Percentiles rank a stretch among this genome's conserved stretches.
Evolutionary conservation across 352 stramenopile genomes (phyloP).

Genomic region (Phytophthora sojae): DNA sequence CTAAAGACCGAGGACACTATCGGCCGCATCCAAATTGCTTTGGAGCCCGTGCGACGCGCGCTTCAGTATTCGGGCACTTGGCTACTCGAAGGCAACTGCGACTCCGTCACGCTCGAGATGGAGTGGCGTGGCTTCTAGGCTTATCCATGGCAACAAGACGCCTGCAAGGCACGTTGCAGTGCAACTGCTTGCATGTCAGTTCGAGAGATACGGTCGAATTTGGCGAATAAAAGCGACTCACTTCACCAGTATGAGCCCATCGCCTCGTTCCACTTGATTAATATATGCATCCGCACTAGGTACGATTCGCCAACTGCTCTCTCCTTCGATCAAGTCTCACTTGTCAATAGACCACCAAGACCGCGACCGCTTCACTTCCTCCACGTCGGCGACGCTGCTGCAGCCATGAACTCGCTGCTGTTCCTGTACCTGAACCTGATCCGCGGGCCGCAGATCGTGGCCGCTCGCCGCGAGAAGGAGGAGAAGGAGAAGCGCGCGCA

Average conservation of each 20-base stretch:
- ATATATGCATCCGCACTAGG: slow-evolving; percentile 8
- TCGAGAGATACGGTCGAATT: slow-evolving; percentile 23
- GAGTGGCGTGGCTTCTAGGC: slow-evolving; percentile 54
- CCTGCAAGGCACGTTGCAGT: neutral
- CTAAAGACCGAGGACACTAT: slow-evolving; percentile 58
- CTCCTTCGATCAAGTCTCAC: slow-evolving; percentile 18
- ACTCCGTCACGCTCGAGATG: slow-evolving; percentile 47
- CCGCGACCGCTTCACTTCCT: neutral
- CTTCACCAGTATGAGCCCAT: slow-evolving; percentile 36
- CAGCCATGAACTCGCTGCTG: slow-evolving; percentile 77
- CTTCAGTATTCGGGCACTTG: slow-evolving; percentile 40
- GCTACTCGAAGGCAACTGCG: slow-evolving; percentile 43
- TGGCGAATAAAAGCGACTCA: slow-evolving; percentile 20
- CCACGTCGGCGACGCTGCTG: neutral
- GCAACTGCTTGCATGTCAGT: slow-evolving; percentile 1
- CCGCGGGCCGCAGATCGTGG: slow-evolving; percentile 65
- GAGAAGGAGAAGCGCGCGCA: slow-evolving; percentile 55
- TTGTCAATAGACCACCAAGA: slow-evolving; percentile 33
- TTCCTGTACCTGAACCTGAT: slow-evolving; percentile 83
- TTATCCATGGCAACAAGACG: neutral
- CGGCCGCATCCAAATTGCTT: slow-evolving; percentile 44
- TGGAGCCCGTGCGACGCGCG: slow-evolving; percentile 48
- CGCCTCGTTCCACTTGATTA: slow-evolving; percentile 12
- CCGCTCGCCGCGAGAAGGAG: slow-evolving; percentile 57
- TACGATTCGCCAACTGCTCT: slow-evolving; percentile 26